These are phyloP conservation scores for Chrysoporthe puriensis DNA, from an alignment of 2,329 filamentous ascomycete genomes.

Conservation along the genomic window DNA sequence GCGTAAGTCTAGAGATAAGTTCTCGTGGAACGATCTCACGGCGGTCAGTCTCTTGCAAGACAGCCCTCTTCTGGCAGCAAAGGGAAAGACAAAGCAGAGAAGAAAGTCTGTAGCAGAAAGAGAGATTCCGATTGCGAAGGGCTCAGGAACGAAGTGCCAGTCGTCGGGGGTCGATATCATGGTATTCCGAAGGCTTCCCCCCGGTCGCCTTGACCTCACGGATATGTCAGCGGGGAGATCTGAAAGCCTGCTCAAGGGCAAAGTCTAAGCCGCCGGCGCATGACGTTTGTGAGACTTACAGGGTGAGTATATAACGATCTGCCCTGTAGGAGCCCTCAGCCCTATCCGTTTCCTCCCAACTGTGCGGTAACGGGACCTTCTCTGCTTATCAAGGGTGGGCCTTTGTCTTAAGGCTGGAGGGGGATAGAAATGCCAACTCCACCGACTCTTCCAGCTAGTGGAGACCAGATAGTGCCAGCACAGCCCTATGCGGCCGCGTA, in stretches of 20 bases:
- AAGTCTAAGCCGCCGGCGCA: neutral
- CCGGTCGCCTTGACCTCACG: neutral
- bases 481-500: neutral
- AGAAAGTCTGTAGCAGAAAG: neutral
- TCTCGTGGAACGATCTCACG: neutral
- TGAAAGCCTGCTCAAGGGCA: neutral
- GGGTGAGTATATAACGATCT: neutral
- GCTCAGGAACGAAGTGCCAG: neutral
- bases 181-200: neutral
- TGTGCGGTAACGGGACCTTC: neutral
- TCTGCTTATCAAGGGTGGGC: neutral
- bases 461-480: neutral
- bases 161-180: neutral
- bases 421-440: neutral
- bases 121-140: neutral
- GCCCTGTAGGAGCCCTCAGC: neutral
- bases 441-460: neutral
- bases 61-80: neutral
- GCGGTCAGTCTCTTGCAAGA: neutral
- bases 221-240: neutral
- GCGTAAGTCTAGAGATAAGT: neutral
- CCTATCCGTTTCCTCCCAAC: neutral
- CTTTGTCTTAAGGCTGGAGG: neutral
- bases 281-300: neutral
- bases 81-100: neutral